Percentiles rank a stretch among this genome's conserved stretches.
phyloP scores from a whole-genome alignment of 1,284 basidiomycete genomes.

The Ceraceosorus guamensis region DNA sequence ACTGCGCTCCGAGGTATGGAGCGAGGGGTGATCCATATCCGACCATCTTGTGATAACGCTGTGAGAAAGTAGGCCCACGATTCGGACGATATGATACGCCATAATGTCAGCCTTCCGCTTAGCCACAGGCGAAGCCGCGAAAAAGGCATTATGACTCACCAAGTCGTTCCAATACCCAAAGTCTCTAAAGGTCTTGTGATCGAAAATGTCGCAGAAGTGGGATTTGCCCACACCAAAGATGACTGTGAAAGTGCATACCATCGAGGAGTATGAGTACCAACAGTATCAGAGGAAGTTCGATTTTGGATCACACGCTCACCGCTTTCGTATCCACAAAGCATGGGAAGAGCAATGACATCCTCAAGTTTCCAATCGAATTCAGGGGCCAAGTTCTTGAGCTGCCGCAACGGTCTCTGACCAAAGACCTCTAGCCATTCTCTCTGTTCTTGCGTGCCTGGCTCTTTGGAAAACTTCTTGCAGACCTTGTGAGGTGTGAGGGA shows the following conservation, averaged over 20 bases:
- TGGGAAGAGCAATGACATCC: slow-evolving; percentile 47
- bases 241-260: slow-evolving; percentile 20
- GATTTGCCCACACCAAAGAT: slow-evolving; percentile 9
- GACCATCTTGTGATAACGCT: slow-evolving; percentile 49
- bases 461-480: slow-evolving; percentile 51
- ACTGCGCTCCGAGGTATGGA: slow-evolving; percentile 50
- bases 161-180: slow-evolving; percentile 25
- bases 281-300: no score
- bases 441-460: slow-evolving; percentile 48
- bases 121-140: no score
- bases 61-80: neutral
- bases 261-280: no score
- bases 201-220: slow-evolving; percentile 22
- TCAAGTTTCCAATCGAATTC: slow-evolving; percentile 37
- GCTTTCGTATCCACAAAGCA: slow-evolving; percentile 51
- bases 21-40: slow-evolving; percentile 49
- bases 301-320: no score
- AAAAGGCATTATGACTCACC: no score
- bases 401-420: slow-evolving; percentile 39
- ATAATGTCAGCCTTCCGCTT: no score
- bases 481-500: slow-evolving; percentile 50
- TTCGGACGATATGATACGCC: no score
- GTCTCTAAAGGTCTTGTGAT: slow-evolving; percentile 14
- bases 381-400: slow-evolving; percentile 31
- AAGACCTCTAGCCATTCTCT: slow-evolving; percentile 48